phyloP scores from a whole-genome alignment of 1,284 basidiomycete species.

The Athelia sp. region DNA sequence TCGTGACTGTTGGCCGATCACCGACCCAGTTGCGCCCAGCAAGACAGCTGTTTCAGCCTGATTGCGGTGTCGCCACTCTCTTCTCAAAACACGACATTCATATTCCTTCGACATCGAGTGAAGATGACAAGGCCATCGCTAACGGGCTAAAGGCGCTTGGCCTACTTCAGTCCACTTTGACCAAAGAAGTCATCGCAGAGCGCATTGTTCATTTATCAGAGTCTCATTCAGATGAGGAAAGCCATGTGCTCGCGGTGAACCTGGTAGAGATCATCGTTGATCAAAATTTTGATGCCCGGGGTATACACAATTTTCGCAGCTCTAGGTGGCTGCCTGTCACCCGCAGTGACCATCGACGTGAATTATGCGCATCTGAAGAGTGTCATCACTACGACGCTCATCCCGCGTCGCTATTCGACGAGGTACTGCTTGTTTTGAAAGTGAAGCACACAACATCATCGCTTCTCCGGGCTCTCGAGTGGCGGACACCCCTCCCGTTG shows the following conservation, averaged over 20 bases:
- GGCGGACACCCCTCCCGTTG: slow-evolving; percentile 26
- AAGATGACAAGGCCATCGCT: slow-evolving; percentile 12
- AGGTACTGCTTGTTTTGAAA: slow-evolving; percentile 24
- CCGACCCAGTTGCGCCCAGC: slow-evolving; percentile 19
- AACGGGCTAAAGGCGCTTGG: slow-evolving; percentile 18
- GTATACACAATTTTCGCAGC: slow-evolving; percentile 13
- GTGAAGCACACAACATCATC: slow-evolving; percentile 17
- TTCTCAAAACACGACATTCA: slow-evolving; percentile 16
- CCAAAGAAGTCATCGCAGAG: slow-evolving; percentile 24
- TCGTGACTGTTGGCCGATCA: slow-evolving; percentile 19
- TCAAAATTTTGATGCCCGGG: slow-evolving; percentile 17
- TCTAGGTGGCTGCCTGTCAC: slow-evolving; percentile 29
- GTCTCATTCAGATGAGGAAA: slow-evolving; percentile 4
- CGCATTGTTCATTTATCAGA: slow-evolving; percentile 25
- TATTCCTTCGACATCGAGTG: slow-evolving; percentile 9
- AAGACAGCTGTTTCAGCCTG: slow-evolving; percentile 25
- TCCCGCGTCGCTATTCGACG: slow-evolving; percentile 24
- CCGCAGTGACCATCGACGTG: slow-evolving; percentile 16
- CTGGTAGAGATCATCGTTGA: slow-evolving; percentile 17
- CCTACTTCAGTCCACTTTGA: slow-evolving; percentile 24
- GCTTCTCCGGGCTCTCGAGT: slow-evolving; percentile 23
- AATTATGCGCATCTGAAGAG: slow-evolving; percentile 9
- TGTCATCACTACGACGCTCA: slow-evolving; percentile 21
- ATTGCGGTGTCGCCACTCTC: slow-evolving; percentile 22
- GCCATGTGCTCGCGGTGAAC: slow-evolving; percentile 9